Conservation (phyloP, 495 filamentous ascomycete species). For the Hypoxylon lienhwacheense region DNA sequence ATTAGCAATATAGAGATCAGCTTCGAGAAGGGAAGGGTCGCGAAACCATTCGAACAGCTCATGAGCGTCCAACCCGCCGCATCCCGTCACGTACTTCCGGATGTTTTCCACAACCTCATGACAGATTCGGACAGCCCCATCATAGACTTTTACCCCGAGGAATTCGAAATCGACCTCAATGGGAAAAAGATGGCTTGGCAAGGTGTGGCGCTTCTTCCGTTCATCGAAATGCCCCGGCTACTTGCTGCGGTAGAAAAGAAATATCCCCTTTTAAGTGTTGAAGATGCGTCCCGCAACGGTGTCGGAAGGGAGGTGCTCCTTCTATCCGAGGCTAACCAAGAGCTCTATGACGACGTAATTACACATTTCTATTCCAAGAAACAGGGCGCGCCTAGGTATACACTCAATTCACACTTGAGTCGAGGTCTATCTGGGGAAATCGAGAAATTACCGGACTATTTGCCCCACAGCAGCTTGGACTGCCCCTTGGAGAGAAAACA, state of each 20-base stretch:
- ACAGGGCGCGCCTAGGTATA: conserved; percentile 63
- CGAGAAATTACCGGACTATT: conserved; percentile 75
- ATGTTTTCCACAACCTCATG: conserved; percentile 87
- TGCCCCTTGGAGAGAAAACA: conserved; percentile 64
- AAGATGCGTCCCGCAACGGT: conserved; percentile 78
- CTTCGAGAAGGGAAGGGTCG: conserved; percentile 85
- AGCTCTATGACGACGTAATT: conserved; percentile 78
- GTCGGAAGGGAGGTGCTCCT: conserved; percentile 79
- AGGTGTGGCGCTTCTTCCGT: conserved; percentile 88
- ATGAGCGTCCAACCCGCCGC: conserved; percentile 97
- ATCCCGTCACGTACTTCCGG: conserved; percentile 86
- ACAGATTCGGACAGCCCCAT: conserved; percentile 83
- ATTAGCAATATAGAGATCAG: conserved; percentile 73
- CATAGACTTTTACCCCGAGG: conserved; percentile 94
- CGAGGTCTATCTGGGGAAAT: conserved; percentile 79
- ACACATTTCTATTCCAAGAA: conserved; percentile 90
- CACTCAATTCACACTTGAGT: conserved; percentile 71
- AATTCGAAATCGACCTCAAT: conserved; percentile 90
- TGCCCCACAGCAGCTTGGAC: conserved; percentile 65
- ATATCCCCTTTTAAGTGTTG: conserved; percentile 74
- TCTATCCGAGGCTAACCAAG: conserved; percentile 73
- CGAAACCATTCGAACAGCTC: conserved; percentile 93
- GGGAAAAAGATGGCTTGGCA: conserved; percentile 99
- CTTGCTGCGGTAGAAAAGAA: conserved; percentile 80
- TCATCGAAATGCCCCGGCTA: conserved; percentile 90